Conservation (phyloP, 768 basidiomycete genomes). For the Nidularia pulvinata region DNA sequence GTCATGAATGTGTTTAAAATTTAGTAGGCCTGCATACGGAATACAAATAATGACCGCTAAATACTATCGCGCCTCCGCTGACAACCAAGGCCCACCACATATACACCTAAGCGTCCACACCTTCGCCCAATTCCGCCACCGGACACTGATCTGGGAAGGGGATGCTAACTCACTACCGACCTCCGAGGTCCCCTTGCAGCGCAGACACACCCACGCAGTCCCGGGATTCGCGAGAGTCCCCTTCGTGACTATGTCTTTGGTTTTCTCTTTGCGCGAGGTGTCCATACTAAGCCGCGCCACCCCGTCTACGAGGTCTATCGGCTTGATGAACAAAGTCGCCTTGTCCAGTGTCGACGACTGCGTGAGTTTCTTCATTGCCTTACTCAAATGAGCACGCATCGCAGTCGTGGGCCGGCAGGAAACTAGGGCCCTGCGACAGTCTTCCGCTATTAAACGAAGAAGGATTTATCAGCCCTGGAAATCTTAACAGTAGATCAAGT, state of each 20-base stretch:
- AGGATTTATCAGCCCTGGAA: slow-evolving; percentile 3
- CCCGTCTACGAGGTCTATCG: slow-evolving; percentile 69
- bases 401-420: slow-evolving; percentile 53
- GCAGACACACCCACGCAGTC: slow-evolving; percentile 46
- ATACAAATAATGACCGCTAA: background rate
- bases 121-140: slow-evolving; percentile 66
- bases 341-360: slow-evolving; percentile 57
- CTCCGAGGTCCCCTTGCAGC: slow-evolving; percentile 64
- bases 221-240: slow-evolving; percentile 38
- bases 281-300: slow-evolving; percentile 40
- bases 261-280: slow-evolving; percentile 29
- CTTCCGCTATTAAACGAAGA: slow-evolving; percentile 36
- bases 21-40: background rate
- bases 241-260: slow-evolving; percentile 69
- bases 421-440: slow-evolving; percentile 52
- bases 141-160: slow-evolving; percentile 23
- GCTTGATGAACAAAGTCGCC: slow-evolving; percentile 70
- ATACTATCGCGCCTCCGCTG: slow-evolving; percentile 2
- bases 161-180: slow-evolving; percentile 24
- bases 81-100: slow-evolving; percentile 69
- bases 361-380: slow-evolving; percentile 43
- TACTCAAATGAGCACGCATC: slow-evolving; percentile 40
- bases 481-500: background rate
- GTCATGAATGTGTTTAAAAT: background rate
- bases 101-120: slow-evolving; percentile 62